Evolutionary conservation across 129 eudicot species (phyloP).

Genomic region (Scalesia atractyloides): DNA sequence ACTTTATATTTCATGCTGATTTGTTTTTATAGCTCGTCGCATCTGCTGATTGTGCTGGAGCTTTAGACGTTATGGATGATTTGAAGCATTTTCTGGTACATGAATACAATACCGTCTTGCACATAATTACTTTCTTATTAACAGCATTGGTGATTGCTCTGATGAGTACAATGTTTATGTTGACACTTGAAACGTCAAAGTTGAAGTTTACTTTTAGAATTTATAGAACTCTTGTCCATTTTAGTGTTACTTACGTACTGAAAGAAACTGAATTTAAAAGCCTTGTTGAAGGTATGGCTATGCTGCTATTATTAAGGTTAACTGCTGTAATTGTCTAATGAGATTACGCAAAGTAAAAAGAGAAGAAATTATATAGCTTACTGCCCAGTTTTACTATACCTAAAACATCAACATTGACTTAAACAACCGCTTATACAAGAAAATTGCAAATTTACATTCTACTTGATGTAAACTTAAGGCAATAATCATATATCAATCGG

Average conservation of each 20-base stretch:
- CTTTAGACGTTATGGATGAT: constrained; percentile 92
- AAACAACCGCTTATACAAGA: constrained; percentile 1
- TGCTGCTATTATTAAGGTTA: no score
- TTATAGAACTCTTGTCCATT: background rate
- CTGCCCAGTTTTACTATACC: constrained; percentile 15
- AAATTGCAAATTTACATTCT: constrained; percentile 17
- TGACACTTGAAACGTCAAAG: background rate
- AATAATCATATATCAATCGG: background rate
- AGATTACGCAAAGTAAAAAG: no score
- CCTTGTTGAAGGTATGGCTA: no score
- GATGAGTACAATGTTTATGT: constrained; percentile 5
- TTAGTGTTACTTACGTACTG: background rate
- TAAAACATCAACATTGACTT: constrained; percentile 1
- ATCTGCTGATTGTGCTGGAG: constrained; percentile 98
- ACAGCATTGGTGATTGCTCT: background rate
- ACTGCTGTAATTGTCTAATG: no score
- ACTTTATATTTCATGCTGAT: constrained; percentile 23
- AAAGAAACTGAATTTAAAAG: background rate
- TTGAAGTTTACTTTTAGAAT: constrained; percentile 8
- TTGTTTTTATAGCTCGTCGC: constrained; percentile 67
- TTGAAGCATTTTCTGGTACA: constrained; percentile 90
- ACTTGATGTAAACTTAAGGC: background rate
- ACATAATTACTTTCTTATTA: constrained; percentile 17
- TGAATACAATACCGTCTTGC: background rate
- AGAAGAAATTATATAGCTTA: no score